These are phyloP conservation scores for Linaria vulgaris DNA, from an alignment of 257 asterid species.

Conservation along the genomic window DNA sequence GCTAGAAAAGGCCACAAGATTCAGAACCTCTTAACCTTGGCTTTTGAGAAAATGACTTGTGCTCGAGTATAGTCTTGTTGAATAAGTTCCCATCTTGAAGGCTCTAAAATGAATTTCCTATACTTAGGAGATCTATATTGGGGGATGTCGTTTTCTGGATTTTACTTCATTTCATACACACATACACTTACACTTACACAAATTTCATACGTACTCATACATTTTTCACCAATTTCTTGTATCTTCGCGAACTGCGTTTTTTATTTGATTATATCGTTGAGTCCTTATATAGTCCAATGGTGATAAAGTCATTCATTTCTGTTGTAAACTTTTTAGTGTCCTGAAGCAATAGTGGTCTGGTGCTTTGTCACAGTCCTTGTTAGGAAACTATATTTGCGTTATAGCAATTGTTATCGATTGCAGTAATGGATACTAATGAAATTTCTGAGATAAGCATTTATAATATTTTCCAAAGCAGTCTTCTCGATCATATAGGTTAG, in stretches of 20 bases:
- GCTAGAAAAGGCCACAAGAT: not conserved
- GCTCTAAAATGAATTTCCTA: not conserved
- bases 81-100: not conserved
- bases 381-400: not conserved
- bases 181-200: not conserved
- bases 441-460: too few species aligned
- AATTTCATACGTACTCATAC: not conserved
- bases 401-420: not conserved
- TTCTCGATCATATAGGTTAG: not conserved
- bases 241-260: not conserved
- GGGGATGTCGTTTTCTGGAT: not conserved
- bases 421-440: not conserved
- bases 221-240: not conserved
- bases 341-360: not conserved
- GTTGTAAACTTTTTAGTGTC: too few species aligned
- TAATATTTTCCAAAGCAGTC: not conserved
- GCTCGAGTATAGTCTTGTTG: too few species aligned
- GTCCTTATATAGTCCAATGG: not conserved
- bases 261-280: not conserved
- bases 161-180: not conserved
- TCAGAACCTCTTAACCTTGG: constrained; percentile 2
- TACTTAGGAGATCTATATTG: not conserved
- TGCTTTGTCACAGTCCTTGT: not conserved
- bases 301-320: too few species aligned
- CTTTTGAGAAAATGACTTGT: not conserved